A percentile compares a stretch with the other conserved stretches of the same genome.
phyloP scores from a whole-genome alignment of 495 filamentous ascomycete genomes.

The Aspergillus asperescens region DNA sequence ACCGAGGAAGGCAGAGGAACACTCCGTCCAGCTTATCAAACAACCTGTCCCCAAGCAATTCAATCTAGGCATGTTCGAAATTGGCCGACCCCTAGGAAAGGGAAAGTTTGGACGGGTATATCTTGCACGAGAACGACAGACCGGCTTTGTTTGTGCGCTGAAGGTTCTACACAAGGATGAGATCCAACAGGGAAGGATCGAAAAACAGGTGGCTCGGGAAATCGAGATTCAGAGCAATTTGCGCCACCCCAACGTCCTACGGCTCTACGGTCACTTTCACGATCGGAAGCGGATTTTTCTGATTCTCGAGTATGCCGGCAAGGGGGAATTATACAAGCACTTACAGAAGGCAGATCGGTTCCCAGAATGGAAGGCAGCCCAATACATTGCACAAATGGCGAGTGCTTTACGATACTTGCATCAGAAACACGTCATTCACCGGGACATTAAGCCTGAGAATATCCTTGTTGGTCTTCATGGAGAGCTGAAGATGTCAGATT shows the following conservation, averaged over 20 bases:
- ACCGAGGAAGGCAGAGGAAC: no score
- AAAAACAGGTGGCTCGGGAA: constrained; percentile 94
- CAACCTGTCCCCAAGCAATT: constrained; percentile 68
- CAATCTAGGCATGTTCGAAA: constrained; percentile 98
- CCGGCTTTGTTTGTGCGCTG: constrained; percentile 89
- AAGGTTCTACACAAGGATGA: constrained; percentile 97
- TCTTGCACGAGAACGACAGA: constrained; percentile 81
- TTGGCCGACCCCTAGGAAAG: constrained; percentile 91
- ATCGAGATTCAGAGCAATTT: constrained; percentile 98
- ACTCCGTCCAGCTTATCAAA: no score
- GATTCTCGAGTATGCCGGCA: constrained; percentile 94
- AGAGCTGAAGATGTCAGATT: not conserved
- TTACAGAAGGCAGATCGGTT: constrained; percentile 81
- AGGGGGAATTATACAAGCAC: constrained; percentile 97
- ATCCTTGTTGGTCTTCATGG: not conserved
- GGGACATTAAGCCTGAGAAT: constrained; percentile 1
- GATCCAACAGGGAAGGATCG: constrained; percentile 83
- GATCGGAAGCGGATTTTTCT: constrained; percentile 94
- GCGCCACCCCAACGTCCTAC: constrained; percentile 91
- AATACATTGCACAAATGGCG: constrained; percentile 98
- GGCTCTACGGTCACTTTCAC: constrained; percentile 94
- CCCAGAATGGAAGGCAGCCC: constrained; percentile 91
- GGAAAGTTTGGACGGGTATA: constrained; percentile 98
- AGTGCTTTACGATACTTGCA: constrained; percentile 58
- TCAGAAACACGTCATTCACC: not conserved